Evolutionary conservation across 202 grass and related monocot species (phyloP), one percentile per base, ranked within the genome.

Genomic region (Brachypodium distachyon): DNA sequence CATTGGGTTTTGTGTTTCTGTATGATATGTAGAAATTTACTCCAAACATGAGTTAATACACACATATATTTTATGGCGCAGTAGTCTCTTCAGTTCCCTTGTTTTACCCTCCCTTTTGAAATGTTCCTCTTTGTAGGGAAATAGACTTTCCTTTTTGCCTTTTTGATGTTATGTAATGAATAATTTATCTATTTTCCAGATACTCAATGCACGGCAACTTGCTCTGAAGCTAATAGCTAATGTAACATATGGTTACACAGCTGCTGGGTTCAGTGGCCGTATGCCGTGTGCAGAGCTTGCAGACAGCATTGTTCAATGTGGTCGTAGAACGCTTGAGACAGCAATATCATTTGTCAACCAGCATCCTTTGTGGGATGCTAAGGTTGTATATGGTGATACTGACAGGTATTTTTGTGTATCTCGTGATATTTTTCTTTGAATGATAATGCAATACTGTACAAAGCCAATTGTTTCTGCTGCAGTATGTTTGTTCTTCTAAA

Each of bases 201-300:
- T 97, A 86, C 89, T 84, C 84, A 97, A 97, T 86, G 94, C 94
- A 86, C 82, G 94, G 61, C 94, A 97, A 83, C 94, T 94, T 79
- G 94, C 94, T 77, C 73, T 97, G 68, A 94, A 97, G 82, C 77
- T 94, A 74, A 97, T 94, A 90, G 94, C 94, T 58, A 97, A 97
- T 80, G 94, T 97, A 41, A 94, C 91, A 27, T 97, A 97, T 75
- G 94, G 91, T 89, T 97, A 97, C 72, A 94, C 94, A 66, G 94
- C 94, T 82, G 94, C 94, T 83, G 91, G 94, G 42, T 97, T 94
- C 67, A 97, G 89, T 56, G 94, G 94, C 38, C 91, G 94, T 54
- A 97, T 97, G 94, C 91, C 94, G 37, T 97, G 94, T 82, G 94
- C 94, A 80, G 94, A 97, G 71, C 86, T 97, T 74, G 94, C 91